Conservation (phyloP, 495 filamentous ascomycete genomes). For the Penicillium verhagenii region DNA sequence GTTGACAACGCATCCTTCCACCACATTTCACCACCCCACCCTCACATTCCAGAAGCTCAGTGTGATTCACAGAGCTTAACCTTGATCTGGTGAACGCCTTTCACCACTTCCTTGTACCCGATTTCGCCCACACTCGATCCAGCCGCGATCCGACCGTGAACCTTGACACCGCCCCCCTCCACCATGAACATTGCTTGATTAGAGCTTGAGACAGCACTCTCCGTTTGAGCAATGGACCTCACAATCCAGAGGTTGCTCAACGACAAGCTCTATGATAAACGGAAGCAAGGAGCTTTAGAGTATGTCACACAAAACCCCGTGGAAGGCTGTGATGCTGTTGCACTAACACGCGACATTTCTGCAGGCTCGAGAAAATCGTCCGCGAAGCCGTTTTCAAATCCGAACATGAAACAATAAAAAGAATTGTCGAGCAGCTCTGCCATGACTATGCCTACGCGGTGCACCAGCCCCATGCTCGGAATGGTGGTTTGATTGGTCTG, state of each 20-base stretch:
- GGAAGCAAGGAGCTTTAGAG: constrained; percentile 96
- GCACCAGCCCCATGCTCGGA: constrained; percentile 94
- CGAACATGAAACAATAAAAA: constrained; percentile 74
- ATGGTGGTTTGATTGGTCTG: constrained; percentile 94
- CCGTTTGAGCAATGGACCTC: constrained; percentile 68
- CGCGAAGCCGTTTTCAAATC: constrained; percentile 75
- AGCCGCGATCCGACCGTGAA: constrained; percentile 1
- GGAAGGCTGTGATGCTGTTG: neutral
- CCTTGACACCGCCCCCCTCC: constrained; percentile 13
- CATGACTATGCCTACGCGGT: constrained; percentile 98
- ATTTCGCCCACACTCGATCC: constrained; percentile 7
- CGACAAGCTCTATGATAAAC: constrained; percentile 97
- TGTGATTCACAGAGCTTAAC: neutral
- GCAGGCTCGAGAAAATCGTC: constrained; percentile 85
- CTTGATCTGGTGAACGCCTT: neutral
- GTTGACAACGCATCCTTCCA: constrained; percentile 39
- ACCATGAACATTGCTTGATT: constrained; percentile 38
- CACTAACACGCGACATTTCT: constrained; percentile 15
- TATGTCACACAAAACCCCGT: constrained; percentile 48
- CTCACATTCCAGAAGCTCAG: neutral
- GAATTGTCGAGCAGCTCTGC: constrained; percentile 92
- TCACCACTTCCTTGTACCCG: neutral
- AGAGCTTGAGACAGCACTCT: constrained; percentile 26
- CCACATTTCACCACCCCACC: constrained; percentile 15
- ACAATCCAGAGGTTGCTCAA: constrained; percentile 87